Conservation (phyloP, 345 rosid species). For the Brassica cretica region DNA sequence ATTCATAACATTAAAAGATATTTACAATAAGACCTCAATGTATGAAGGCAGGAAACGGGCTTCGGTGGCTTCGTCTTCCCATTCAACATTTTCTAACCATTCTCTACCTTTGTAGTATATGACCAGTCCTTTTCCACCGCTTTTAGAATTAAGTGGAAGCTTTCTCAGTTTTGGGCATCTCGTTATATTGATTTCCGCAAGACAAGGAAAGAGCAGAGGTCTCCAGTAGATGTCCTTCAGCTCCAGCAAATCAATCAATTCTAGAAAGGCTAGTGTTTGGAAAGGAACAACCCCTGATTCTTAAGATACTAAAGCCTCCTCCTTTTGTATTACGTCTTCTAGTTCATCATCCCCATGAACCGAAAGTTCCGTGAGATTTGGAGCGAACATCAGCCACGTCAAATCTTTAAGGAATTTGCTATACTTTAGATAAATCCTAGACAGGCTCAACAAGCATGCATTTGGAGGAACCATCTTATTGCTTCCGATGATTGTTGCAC, state of each 20-base stretch:
- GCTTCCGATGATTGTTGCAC: neutral
- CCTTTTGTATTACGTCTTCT: neutral
- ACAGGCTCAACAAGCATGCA: slow-evolving; percentile 1
- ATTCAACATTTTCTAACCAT: neutral
- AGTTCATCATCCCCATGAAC: neutral
- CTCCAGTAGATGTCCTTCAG: neutral
- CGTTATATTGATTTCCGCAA: neutral
- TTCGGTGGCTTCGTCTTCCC: neutral
- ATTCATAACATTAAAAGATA: neutral
- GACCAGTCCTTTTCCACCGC: neutral
- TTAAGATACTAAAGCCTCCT: neutral
- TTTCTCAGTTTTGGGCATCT: neutral
- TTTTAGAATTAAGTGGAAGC: neutral
- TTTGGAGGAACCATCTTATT: neutral
- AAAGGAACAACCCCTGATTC: neutral
- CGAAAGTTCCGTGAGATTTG: neutral
- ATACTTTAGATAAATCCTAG: neutral
- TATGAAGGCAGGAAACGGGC: neutral
- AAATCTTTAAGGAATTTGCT: neutral
- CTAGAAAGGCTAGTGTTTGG: neutral
- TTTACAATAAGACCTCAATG: neutral
- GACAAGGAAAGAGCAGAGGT: neutral
- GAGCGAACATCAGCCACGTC: neutral
- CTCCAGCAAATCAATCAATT: neutral
- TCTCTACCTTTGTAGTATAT: neutral